Evolutionary conservation across 2,329 filamentous ascomycete genomes (phyloP), one percentile per base, ranked within the genome.

Genomic region (Cryoendolithus antarcticus): DNA sequence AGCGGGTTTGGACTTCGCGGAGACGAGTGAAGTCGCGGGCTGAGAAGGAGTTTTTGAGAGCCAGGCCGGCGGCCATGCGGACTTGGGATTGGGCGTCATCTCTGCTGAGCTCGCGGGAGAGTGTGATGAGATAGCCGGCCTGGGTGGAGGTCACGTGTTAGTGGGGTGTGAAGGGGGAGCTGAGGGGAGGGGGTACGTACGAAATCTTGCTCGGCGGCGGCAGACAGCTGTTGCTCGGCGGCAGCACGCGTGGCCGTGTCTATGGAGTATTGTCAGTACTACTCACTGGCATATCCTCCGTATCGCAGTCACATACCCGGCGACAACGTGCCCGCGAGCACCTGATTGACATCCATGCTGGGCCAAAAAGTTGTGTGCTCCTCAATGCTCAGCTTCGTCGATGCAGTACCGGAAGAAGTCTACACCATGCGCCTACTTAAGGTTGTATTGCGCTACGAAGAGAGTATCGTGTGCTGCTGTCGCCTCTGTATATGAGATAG

Each of bases 21-120:
- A 94, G 79, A 59, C 86, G 82, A 56, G 77, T 70, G 57, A 80
- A 80, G 65, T 98, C 91, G 71, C 91, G 82, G 57, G 88, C 84
- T 58, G 85, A 86, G 70, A 98, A 96, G 56, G 91, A 83, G 73
- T 98, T 98, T 70, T 98, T 98, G 58, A 98, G 72, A 53, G 91
- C 89, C 54, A 98, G 77, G 77, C 88, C 91, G 55, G 91, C 91
- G 52, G 91, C 89, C 53, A 85, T 82, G 72, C 91, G 82, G 60
- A 95, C 91, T 59, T 85, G 76, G 49, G 82, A 75, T 59, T 83
- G 73, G 50, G 82, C 80, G 52, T 76, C 74, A 59, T 96, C 89
- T 66, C 95, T 94, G 60, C 88, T 86, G 57, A 98, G 78, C 66
- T 93, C 86, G 66, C 85, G 82, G 51, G 91, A 89, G 59, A 98